Evolutionary conservation across 73 alveolate species (phyloP).

Genomic region (Breviolum minutum): DNA sequence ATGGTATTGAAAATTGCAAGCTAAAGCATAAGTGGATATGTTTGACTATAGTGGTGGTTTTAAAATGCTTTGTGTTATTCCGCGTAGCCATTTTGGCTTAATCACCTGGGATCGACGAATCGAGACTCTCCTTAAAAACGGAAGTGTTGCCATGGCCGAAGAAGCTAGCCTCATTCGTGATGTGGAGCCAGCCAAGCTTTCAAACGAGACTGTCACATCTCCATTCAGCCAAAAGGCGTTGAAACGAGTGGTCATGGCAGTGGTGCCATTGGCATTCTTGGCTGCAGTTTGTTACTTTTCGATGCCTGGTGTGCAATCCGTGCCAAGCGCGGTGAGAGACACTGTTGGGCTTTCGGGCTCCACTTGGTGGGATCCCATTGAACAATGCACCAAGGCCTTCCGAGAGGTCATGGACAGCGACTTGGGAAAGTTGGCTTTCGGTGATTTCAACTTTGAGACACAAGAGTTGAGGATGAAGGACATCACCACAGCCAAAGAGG

Average conservation of each 20-base stretch:
- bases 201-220: background rate
- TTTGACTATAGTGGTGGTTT: background rate
- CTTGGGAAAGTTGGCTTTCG: background rate
- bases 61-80: too few species aligned
- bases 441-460: background rate
- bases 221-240: background rate
- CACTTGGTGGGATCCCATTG: slow-evolving; percentile 8
- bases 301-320: background rate
- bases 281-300: background rate
- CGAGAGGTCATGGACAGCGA: background rate
- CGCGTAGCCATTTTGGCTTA: too few species aligned
- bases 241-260: background rate
- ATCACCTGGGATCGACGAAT: too few species aligned
- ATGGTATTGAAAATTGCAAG: background rate
- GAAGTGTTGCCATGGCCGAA: background rate
- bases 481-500: background rate
- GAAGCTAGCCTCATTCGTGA: background rate
- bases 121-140: too few species aligned
- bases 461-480: background rate
- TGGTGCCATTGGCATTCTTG: background rate
- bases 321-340: background rate
- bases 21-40: background rate
- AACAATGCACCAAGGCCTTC: background rate
- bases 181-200: background rate
- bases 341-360: background rate